Conservation (phyloP, 1,284 basidiomycete genomes). For the Sporisorium sorghi region DNA sequence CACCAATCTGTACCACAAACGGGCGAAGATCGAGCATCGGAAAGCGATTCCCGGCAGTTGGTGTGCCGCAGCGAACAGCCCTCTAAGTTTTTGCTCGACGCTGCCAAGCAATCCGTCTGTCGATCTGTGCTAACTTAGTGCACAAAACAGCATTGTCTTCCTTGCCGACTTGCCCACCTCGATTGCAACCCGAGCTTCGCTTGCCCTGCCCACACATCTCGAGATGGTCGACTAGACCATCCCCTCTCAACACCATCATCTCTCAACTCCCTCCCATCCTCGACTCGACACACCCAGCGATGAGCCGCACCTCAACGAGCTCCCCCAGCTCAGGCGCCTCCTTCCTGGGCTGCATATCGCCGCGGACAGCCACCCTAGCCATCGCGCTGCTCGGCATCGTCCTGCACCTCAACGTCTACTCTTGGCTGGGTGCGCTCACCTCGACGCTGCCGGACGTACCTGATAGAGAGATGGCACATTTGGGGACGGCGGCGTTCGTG, state of each 20-base stretch:
- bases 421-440: constrained; percentile 42
- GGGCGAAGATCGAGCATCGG: too few relatives aligned
- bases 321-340: constrained; percentile 20
- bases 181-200: neutral
- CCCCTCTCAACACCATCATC: neutral
- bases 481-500: constrained; percentile 14
- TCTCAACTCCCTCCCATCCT: neutral
- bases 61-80: too few relatives aligned
- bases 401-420: constrained; percentile 50
- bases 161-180: neutral
- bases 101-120: neutral
- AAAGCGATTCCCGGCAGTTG: too few relatives aligned
- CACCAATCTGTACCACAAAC: too few relatives aligned
- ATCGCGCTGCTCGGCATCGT: constrained; percentile 57
- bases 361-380: constrained; percentile 49
- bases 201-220: neutral
- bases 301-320: constrained; percentile 19
- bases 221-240: neutral
- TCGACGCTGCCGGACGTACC: constrained; percentile 51
- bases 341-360: constrained; percentile 45
- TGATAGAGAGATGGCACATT: constrained; percentile 8
- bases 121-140: too few relatives aligned
- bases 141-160: neutral
- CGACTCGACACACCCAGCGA: constrained; percentile 1
- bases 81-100: too few relatives aligned